Evolutionary conservation across 768 basidiomycete genomes (phyloP).

Genomic region (Inosperma sp.): DNA sequence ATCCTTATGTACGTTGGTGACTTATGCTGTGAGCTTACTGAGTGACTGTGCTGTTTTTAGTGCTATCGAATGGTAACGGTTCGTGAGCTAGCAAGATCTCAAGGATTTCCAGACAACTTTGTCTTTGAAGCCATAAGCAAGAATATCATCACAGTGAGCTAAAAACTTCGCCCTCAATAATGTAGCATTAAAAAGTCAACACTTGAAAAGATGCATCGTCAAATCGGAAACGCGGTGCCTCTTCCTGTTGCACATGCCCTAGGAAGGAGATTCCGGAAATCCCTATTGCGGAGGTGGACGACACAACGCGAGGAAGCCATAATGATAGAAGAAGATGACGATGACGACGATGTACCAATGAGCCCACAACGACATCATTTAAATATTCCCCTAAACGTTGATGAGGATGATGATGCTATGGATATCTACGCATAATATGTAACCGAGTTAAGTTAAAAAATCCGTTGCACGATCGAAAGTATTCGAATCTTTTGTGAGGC

Average conservation of each 20-base stretch:
- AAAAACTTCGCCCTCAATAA: no score
- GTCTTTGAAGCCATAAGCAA: constrained; percentile 50
- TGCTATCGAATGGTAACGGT: constrained; percentile 68
- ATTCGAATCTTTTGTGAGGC: not conserved
- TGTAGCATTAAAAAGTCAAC: no score
- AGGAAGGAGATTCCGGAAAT: constrained; percentile 54
- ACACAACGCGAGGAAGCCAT: constrained; percentile 34
- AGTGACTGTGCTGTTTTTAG: constrained; percentile 31
- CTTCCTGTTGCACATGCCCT: constrained; percentile 60
- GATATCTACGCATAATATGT: constrained; percentile 12
- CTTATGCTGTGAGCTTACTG: not conserved
- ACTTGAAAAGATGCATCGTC: constrained; percentile 76
- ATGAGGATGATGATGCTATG: constrained; percentile 9
- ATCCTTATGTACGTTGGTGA: constrained; percentile 51
- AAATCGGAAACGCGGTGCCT: constrained; percentile 80
- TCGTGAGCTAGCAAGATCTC: constrained; percentile 72
- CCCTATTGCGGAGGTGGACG: constrained; percentile 50
- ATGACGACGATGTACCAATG: constrained; percentile 6
- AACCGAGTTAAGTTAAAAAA: no score
- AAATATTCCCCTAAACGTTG: constrained; percentile 1
- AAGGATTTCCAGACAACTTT: constrained; percentile 78
- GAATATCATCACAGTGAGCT: constrained; percentile 60
- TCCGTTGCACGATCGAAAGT: no score
- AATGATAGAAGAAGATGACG: constrained; percentile 26
- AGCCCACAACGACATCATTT: constrained; percentile 1